These are phyloP conservation scores for Ogataea minuta DNA, from an alignment of 805 yeast genomes.

Conservation along the genomic window DNA sequence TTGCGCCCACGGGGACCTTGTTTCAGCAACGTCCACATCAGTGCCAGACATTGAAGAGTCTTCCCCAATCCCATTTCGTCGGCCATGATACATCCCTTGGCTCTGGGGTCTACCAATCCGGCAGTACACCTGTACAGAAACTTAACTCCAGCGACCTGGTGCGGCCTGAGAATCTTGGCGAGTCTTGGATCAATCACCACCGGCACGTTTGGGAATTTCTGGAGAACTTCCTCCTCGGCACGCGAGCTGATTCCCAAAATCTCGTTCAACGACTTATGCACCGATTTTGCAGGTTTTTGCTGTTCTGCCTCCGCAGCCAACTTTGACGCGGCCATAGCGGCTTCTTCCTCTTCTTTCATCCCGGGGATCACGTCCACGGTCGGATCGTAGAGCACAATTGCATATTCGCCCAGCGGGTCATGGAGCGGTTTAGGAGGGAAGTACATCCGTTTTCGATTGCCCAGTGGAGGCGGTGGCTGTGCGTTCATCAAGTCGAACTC, in stretches of 20 bases:
- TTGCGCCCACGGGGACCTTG: constrained; percentile 86
- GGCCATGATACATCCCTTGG: constrained; percentile 97
- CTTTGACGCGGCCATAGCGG: constrained; percentile 6
- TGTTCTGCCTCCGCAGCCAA: constrained; percentile 20
- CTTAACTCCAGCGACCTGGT: constrained; percentile 93
- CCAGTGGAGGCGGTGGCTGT: constrained; percentile 74
- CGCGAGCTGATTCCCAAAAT: constrained; percentile 67
- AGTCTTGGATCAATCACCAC: constrained; percentile 92
- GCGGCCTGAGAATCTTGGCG: constrained; percentile 85
- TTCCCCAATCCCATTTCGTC: constrained; percentile 97
- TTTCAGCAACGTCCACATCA: constrained; percentile 87
- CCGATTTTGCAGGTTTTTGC: constrained; percentile 30
- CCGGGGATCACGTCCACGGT: constrained; percentile 65
- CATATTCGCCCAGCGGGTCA: constrained; percentile 91
- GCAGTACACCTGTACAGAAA: constrained; percentile 88
- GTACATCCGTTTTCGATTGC: constrained; percentile 66
- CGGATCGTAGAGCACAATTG: constrained; percentile 93
- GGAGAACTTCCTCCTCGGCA: constrained; percentile 44
- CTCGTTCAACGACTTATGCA: constrained; percentile 71
- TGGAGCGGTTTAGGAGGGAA: constrained; percentile 90
- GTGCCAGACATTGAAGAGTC: constrained; percentile 82
- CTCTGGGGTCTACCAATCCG: constrained; percentile 77
- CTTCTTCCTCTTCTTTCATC: constrained; percentile 28
- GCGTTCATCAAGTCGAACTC: constrained; percentile 28
- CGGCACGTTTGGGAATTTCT: constrained; percentile 79